These are phyloP conservation scores for Rhododendron ovatum DNA, from an alignment of 148 eudicot genomes.

Conservation along the genomic window DNA sequence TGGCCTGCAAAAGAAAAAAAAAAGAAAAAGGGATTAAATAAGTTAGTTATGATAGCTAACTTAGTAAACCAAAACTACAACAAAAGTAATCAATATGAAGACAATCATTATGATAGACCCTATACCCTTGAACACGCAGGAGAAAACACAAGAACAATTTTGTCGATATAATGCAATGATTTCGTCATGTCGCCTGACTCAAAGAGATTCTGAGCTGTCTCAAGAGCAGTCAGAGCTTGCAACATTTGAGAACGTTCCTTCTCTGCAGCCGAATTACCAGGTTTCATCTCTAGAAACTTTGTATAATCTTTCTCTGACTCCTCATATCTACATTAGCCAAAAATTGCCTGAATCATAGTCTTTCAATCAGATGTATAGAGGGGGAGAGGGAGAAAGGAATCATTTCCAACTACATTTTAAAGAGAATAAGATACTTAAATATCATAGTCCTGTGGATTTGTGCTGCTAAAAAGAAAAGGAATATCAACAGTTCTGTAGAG, in stretches of 20 bases:
- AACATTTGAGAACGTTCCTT: slow-evolving; percentile 91
- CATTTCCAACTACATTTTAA: neutral
- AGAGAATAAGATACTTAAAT: neutral
- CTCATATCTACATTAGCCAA: slow-evolving; percentile 65
- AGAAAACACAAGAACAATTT: slow-evolving; percentile 90
- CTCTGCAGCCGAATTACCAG: slow-evolving; percentile 62
- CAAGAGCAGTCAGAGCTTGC: slow-evolving; percentile 74
- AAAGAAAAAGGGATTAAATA: neutral
- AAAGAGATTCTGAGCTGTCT: slow-evolving; percentile 59
- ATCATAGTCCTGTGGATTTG: neutral
- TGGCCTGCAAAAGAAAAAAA: slow-evolving; percentile 50
- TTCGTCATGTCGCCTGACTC: slow-evolving; percentile 73
- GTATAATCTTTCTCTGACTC: slow-evolving; percentile 73
- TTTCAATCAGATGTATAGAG: slow-evolving; percentile 13
- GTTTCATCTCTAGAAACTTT: slow-evolving; percentile 69
- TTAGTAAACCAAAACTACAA: neutral
- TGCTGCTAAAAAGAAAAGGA: neutral
- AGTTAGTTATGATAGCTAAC: slow-evolving; percentile 1
- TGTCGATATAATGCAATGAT: slow-evolving; percentile 67
- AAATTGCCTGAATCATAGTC: slow-evolving; percentile 24
- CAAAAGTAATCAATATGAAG: neutral
- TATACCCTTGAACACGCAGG: slow-evolving; percentile 85
- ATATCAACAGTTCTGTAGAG: neutral
- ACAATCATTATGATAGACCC: neutral
- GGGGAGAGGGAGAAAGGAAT: neutral